These are phyloP conservation scores for Clitopilus passeckerianus DNA, from an alignment of 768 basidiomycete genomes.

Conservation along the genomic window DNA sequence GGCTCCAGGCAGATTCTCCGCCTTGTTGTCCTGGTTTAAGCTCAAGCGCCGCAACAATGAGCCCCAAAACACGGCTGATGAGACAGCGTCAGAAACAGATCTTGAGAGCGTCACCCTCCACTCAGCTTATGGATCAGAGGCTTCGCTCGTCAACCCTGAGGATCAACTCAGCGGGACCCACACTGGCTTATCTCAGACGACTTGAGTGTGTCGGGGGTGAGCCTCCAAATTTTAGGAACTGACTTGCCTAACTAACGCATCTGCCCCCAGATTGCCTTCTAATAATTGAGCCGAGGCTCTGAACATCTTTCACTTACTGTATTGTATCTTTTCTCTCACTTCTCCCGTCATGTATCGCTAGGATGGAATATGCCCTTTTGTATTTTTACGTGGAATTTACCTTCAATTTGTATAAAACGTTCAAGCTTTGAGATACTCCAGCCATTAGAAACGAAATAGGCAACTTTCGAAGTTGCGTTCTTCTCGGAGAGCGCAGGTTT, in stretches of 20 bases:
- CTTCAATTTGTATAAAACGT: not conserved
- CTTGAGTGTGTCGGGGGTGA: not conserved
- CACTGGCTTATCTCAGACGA: not conserved
- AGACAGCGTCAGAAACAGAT: not conserved
- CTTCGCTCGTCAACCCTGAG: not conserved
- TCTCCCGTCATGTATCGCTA: not conserved
- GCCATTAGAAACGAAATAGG: not conserved
- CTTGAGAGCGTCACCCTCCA: not conserved
- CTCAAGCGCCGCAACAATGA: not conserved
- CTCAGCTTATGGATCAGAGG: not conserved
- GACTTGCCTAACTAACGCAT: too few species aligned
- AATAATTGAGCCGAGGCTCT: too few species aligned
- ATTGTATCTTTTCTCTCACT: not conserved
- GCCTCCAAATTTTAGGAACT: too few species aligned
- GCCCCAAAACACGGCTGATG: not conserved
- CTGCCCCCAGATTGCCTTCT: too few species aligned
- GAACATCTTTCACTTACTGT: not conserved
- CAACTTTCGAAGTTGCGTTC: not conserved
- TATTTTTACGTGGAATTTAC: not conserved
- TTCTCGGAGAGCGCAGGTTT: not conserved
- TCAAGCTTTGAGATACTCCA: not conserved
- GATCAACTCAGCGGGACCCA: not conserved
- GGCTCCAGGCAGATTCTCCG: not conserved
- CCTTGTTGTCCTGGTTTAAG: not conserved
- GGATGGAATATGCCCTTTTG: not conserved